A percentile compares a stretch with the other conserved stretches of the same genome.
These are phyloP conservation scores for Botryobasidium botryosum DNA, from an alignment of 768 basidiomycete genomes.

Conservation along the genomic window DNA sequence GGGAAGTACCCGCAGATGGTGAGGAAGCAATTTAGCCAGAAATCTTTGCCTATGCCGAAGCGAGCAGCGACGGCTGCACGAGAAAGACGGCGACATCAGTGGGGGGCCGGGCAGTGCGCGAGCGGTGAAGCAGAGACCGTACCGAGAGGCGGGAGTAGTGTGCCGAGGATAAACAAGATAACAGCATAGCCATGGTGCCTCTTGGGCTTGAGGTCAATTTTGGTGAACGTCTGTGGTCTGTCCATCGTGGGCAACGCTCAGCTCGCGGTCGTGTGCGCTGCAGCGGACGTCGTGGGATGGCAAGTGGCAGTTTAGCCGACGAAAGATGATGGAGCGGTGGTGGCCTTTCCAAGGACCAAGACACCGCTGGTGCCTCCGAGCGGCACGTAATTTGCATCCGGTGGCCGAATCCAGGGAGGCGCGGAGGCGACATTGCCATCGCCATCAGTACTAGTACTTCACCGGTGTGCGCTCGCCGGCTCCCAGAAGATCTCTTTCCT, in stretches of 20 bases:
- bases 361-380: too few relatives aligned
- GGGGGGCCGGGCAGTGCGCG: background rate
- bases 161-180: slow-evolving; percentile 73
- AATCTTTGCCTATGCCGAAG: slow-evolving; percentile 82
- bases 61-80: slow-evolving; percentile 72
- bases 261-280: too few relatives aligned
- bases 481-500: too few relatives aligned
- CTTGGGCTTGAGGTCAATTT: slow-evolving; percentile 47
- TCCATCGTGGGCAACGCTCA: background rate
- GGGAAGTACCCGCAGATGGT: slow-evolving; percentile 89
- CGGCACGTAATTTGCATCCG: too few relatives aligned
- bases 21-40: slow-evolving; percentile 75
- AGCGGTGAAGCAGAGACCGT: slow-evolving; percentile 13
- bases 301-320: too few relatives aligned
- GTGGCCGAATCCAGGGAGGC: too few relatives aligned
- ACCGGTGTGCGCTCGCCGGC: too few relatives aligned
- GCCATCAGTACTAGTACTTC: too few relatives aligned
- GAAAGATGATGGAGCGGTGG: too few relatives aligned
- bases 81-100: background rate
- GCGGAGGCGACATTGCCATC: too few relatives aligned
- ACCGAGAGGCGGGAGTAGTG: slow-evolving; percentile 85
- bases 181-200: slow-evolving; percentile 68
- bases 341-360: too few relatives aligned
- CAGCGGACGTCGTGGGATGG: too few relatives aligned
- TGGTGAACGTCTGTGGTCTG: slow-evolving; percentile 23